phyloP scores from a whole-genome alignment of 805 yeast genomes.

The Hanseniaspora pseudoguilliermondii region DNA sequence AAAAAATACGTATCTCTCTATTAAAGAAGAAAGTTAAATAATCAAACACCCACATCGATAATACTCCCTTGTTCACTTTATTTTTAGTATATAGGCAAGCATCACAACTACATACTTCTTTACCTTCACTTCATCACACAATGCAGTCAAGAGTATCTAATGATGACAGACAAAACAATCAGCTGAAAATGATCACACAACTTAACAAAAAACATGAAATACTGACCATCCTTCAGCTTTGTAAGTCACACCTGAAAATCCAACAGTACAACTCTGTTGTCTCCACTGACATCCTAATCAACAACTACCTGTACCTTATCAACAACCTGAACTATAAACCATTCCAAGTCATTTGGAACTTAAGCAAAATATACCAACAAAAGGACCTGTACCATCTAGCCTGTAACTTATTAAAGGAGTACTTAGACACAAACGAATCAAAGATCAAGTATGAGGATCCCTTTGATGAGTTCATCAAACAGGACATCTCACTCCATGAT shows the following conservation, averaged over 20 bases:
- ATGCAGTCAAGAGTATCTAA: neutral
- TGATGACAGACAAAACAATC: neutral
- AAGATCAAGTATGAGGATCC: constrained; percentile 11
- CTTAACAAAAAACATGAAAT: constrained; percentile 11
- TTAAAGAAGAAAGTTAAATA: neutral
- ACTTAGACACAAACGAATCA: constrained; percentile 7
- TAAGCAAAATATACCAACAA: constrained; percentile 8
- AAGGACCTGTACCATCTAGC: constrained; percentile 10
- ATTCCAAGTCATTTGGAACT: constrained; percentile 10
- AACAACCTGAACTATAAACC: constrained; percentile 10
- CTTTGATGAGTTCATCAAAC: constrained; percentile 12
- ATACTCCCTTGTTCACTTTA: too few relatives aligned
- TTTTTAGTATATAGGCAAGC: too few relatives aligned
- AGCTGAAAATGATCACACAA: neutral
- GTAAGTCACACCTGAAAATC: constrained; percentile 6
- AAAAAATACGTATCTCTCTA: too few relatives aligned
- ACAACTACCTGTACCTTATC: constrained; percentile 7
- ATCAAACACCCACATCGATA: too few relatives aligned
- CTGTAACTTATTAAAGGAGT: constrained; percentile 3
- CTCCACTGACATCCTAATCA: constrained; percentile 1
- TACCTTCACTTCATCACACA: too few relatives aligned
- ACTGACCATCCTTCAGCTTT: constrained; percentile 8
- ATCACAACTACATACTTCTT: too few relatives aligned
- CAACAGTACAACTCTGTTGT: neutral
- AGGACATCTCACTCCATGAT: constrained; percentile 11